A percentile compares a stretch with the other conserved stretches of the same genome.
These are phyloP conservation scores for Stephanodiscus triporus DNA, from an alignment of 108 stramenopile genomes.

Conservation along the genomic window DNA sequence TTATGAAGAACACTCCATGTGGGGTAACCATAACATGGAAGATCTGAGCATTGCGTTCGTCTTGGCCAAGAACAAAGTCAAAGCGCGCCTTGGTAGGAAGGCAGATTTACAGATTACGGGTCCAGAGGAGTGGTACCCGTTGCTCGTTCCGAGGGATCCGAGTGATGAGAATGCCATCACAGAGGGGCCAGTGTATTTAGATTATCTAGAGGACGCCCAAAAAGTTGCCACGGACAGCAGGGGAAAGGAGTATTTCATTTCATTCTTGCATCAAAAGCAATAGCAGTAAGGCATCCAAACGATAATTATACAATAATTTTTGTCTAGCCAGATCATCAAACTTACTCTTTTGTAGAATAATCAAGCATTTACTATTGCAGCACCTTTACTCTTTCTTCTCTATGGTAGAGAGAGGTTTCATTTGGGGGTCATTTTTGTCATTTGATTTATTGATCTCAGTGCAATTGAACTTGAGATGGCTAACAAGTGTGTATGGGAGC, in stretches of 20 bases:
- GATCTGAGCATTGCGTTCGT: constrained; percentile 68
- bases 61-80: constrained; percentile 48
- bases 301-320: too few relatives aligned
- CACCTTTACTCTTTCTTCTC: too few relatives aligned
- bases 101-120: constrained; percentile 39
- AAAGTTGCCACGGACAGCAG: constrained; percentile 36
- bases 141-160: constrained; percentile 39
- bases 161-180: constrained; percentile 19
- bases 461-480: too few relatives aligned
- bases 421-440: too few relatives aligned
- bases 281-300: background rate
- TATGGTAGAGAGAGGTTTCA: too few relatives aligned
- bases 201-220: constrained; percentile 39
- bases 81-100: constrained; percentile 40
- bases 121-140: constrained; percentile 49
- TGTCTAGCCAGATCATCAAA: too few relatives aligned
- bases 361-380: too few relatives aligned
- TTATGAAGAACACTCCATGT: constrained; percentile 76
- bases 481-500: too few relatives aligned
- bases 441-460: too few relatives aligned
- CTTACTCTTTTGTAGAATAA: too few relatives aligned
- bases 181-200: constrained; percentile 41
- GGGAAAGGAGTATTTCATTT: constrained; percentile 33
- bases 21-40: constrained; percentile 67
- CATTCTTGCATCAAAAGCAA: constrained; percentile 40